A percentile compares a stretch with the other conserved stretches of the same genome.
phyloP scores from a whole-genome alignment of 805 yeast species.

The Helenozyma baotianmanensis region DNA sequence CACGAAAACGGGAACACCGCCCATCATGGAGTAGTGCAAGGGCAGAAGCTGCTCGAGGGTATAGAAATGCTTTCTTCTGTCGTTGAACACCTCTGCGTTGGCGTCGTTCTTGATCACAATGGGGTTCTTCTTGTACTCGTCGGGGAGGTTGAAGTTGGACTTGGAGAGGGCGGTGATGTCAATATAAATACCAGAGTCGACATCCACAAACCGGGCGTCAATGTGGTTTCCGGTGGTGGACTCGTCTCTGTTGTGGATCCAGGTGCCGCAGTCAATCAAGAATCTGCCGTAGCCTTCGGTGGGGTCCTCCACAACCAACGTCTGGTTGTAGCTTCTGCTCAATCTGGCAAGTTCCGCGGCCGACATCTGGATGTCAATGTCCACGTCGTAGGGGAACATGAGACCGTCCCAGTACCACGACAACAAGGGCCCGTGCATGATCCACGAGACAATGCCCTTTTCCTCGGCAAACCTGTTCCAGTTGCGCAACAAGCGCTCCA shows the following conservation, averaged over 20 bases:
- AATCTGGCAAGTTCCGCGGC: conserved; percentile 9
- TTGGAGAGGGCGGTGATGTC: conserved; percentile 15
- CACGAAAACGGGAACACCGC: conserved; percentile 16
- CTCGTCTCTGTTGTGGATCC: conserved; percentile 14
- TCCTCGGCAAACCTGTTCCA: conserved; percentile 14
- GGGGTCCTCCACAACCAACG: conserved; percentile 16
- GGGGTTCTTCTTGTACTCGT: conserved; percentile 8
- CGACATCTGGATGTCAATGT: conserved; percentile 16
- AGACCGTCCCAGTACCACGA: conserved; percentile 17
- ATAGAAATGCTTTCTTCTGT: conserved; percentile 16
- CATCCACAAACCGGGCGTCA: conserved; percentile 15
- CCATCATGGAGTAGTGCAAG: conserved; percentile 15
- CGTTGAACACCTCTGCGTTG: conserved; percentile 13
- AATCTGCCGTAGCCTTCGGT: conserved; percentile 17
- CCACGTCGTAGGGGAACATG: conserved; percentile 15
- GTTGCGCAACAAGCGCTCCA: conserved; percentile 12
- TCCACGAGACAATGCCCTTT: conserved; percentile 15
- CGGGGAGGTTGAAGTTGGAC: conserved; percentile 9
- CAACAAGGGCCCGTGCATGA: conserved; percentile 15
- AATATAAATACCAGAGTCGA: conserved; percentile 15
- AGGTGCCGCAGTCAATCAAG: conserved; percentile 17
- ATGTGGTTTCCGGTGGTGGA: conserved; percentile 12
- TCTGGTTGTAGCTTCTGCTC: conserved; percentile 10
- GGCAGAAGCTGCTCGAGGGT: conserved; percentile 16
- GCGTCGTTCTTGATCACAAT: conserved; percentile 9